Conservation (phyloP, 805 yeast genomes). For the Jamesozyma gamospora region DNA sequence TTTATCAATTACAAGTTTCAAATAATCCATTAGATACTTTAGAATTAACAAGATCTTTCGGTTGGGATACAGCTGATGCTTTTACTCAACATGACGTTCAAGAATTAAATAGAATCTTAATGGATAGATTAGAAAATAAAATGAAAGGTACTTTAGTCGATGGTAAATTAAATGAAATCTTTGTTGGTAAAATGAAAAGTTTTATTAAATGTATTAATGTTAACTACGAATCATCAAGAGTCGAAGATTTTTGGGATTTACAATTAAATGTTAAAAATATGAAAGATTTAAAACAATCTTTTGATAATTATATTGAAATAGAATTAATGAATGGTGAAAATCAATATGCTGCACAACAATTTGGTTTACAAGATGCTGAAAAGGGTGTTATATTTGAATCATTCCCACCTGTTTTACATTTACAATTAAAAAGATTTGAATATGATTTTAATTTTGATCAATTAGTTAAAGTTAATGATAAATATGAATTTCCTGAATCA, state of each 20-base stretch:
- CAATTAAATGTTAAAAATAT: slow-evolving; percentile 87
- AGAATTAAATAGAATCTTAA: slow-evolving; percentile 85
- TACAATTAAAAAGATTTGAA: slow-evolving; percentile 90
- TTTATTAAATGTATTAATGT: slow-evolving; percentile 88
- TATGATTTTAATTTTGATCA: slow-evolving; percentile 85
- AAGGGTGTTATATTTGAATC: slow-evolving; percentile 89
- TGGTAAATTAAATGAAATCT: slow-evolving; percentile 63
- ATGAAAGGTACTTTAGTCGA: slow-evolving; percentile 85
- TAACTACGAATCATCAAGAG: slow-evolving; percentile 82
- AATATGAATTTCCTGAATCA: slow-evolving; percentile 76
- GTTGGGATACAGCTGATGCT: slow-evolving; percentile 94
- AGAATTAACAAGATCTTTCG: slow-evolving; percentile 84
- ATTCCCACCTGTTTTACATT: slow-evolving; percentile 86
- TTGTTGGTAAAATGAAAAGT: slow-evolving; percentile 96
- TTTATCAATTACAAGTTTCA: slow-evolving; percentile 69
- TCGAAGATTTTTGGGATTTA: slow-evolving; percentile 96
- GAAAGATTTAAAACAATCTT: slow-evolving; percentile 61
- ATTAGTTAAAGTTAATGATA: slow-evolving; percentile 83
- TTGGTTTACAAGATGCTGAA: slow-evolving; percentile 89
- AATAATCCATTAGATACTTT: slow-evolving; percentile 70
- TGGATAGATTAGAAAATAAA: slow-evolving; percentile 84
- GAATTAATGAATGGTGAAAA: slow-evolving; percentile 92
- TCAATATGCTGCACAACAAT: slow-evolving; percentile 84
- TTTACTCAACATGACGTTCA: slow-evolving; percentile 98
- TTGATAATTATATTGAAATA: slow-evolving; percentile 75